These are phyloP conservation scores for Acidiella bohemica DNA, from an alignment of 495 filamentous ascomycete species.

Conservation along the genomic window DNA sequence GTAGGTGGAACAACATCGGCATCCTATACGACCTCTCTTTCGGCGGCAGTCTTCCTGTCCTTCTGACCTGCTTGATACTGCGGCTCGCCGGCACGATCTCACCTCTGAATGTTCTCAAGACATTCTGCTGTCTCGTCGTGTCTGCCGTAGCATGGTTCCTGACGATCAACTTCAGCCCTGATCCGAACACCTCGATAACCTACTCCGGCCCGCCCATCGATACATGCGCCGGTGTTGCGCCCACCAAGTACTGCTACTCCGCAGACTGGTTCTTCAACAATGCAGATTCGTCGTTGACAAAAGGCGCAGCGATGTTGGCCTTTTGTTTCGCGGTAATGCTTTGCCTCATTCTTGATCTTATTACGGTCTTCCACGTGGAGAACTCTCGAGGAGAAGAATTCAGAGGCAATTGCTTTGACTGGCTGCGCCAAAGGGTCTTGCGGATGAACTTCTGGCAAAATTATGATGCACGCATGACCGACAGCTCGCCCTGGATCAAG, in stretches of 20 bases:
- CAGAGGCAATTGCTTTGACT: conserved; percentile 2
- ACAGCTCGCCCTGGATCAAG: neutral
- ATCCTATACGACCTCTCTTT: conserved; percentile 4
- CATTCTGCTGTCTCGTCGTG: conserved; percentile 1
- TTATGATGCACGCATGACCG: neutral
- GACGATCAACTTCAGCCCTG: neutral
- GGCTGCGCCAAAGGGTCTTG: neutral
- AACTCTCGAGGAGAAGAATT: neutral
- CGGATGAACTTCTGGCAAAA: neutral
- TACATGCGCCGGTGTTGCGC: conserved; percentile 3
- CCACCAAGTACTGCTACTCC: conserved; percentile 8
- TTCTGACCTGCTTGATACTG: neutral
- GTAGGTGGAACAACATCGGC: conserved; percentile 8
- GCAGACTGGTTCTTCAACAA: neutral
- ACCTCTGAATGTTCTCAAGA: neutral
- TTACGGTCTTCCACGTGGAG: neutral
- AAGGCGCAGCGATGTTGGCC: conserved; percentile 1
- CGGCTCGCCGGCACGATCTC: neutral
- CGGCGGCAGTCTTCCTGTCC: neutral
- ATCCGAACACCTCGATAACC: neutral
- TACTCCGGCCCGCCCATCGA: neutral
- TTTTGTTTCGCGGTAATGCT: conserved; percentile 6
- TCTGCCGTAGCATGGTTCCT: conserved; percentile 6
- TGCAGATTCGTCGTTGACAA: neutral
- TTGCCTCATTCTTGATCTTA: conserved; percentile 1